Evolutionary conservation across 352 stramenopile species (phyloP).

Genomic region (Phytopythium delawarense): DNA sequence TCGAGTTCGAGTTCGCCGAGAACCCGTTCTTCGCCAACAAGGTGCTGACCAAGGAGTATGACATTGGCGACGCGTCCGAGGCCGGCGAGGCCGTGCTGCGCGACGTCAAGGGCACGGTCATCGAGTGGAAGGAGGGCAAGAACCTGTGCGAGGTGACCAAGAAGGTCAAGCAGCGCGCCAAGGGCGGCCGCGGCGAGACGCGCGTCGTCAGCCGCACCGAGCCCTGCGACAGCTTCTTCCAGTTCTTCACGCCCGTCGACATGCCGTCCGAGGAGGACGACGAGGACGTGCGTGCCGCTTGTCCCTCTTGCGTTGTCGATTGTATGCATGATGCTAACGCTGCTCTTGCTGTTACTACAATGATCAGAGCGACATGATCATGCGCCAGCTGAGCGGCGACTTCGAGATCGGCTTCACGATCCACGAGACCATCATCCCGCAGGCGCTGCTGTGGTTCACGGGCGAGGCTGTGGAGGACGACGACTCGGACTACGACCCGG

Average conservation of each 20-base stretch:
- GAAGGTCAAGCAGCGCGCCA: constrained; percentile 86
- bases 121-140: constrained; percentile 81
- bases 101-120: constrained; percentile 68
- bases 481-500: constrained; percentile 79
- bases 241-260: constrained; percentile 82
- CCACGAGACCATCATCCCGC: constrained; percentile 85
- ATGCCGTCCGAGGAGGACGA: constrained; percentile 85
- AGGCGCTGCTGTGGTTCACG: constrained; percentile 86
- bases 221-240: constrained; percentile 85
- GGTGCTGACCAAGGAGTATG: constrained; percentile 81
- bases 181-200: constrained; percentile 70
- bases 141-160: constrained; percentile 84
- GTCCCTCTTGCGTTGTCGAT: constrained; percentile 6
- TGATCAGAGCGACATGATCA: constrained; percentile 75
- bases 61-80: constrained; percentile 80
- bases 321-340: constrained; percentile 3
- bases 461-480: constrained; percentile 72
- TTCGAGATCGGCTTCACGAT: constrained; percentile 87
- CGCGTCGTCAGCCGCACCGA: constrained; percentile 77
- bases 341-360: constrained; percentile 7
- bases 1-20: constrained; percentile 75
- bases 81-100: constrained; percentile 74
- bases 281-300: constrained; percentile 52
- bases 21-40: constrained; percentile 82
- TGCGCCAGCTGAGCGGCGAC: constrained; percentile 78